Conservation (phyloP, 306 rosid species). For the Lathyrus sativus region DNA sequence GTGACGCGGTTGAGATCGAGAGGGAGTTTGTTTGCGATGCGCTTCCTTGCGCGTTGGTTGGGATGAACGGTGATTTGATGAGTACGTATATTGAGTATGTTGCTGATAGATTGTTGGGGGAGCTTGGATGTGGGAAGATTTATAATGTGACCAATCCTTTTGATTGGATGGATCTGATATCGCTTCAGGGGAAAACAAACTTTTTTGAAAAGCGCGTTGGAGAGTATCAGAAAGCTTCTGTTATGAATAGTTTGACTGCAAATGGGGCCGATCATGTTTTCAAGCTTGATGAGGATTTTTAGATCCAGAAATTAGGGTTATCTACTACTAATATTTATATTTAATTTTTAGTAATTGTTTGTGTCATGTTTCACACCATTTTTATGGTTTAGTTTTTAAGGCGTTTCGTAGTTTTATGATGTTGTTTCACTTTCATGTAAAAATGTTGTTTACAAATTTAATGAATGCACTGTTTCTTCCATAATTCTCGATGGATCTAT, state of each 20-base stretch:
- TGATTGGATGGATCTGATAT: conserved; percentile 97
- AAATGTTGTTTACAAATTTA: background rate
- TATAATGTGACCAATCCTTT: conserved; percentile 73
- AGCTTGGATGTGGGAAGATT: conserved; percentile 62
- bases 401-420: background rate
- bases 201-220: conserved; percentile 91
- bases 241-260: conserved; percentile 67
- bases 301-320: conserved; percentile 5
- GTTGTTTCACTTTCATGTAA: background rate
- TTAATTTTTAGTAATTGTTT: background rate
- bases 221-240: conserved; percentile 80
- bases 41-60: conserved; percentile 76
- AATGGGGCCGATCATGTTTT: conserved; percentile 53
- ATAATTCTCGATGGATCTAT: too few species aligned
- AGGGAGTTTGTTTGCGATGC: conserved; percentile 85
- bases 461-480: background rate
- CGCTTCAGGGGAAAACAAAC: conserved; percentile 85
- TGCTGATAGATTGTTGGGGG: conserved; percentile 69
- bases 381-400: background rate
- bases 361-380: background rate
- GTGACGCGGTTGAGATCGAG: conserved; percentile 73
- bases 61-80: conserved; percentile 82
- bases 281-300: conserved; percentile 72
- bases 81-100: conserved; percentile 79
- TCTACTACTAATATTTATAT: background rate